Base-by-base conservation (phyloP, 129 eudicot species). In the Chrysanthemum makinoi region DNA sequence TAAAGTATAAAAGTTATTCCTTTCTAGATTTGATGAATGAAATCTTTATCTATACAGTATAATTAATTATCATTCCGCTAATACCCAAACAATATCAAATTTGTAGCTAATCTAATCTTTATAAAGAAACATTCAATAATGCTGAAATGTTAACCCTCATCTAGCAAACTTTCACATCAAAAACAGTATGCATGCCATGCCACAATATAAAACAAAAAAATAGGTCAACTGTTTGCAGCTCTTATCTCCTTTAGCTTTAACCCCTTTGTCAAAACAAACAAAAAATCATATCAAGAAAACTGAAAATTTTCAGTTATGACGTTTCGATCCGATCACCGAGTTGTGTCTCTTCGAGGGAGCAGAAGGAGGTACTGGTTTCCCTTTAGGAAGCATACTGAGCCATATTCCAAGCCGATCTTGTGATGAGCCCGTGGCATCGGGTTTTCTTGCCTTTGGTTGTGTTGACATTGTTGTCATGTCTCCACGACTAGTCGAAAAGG, bases 321-420 rank as follows among this genome's bases (percentile, higher is more conserved):
- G 84, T 8, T 65, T 50, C 12, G 77, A 72, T 56, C 8, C 63
- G 68, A 70, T 76, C 70, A 76, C 33, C 5, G 86, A 84, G 68
- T 89, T 89, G 75, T 89, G 96, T 53, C 93, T 72, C 64, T 84
- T 81, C 44, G 96, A 89, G 12, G 96, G 96, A 71, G 82, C 93
- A 43, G 96, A 89, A 48, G 88, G 88, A 11, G 96, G 77, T n/a
- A 81, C 56, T 3, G 77, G 83, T 2, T n/a, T 30, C 30, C 90
- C 90, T 83, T 85, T 89, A 8, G 96, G 93, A 7, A 86, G 72
- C 73, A 60, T 66, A n/a, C 69, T 83, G 44, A 80, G 77, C 4
- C 77, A 74, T 48, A 81, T 52, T 1, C 75, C 75, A 46, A 61
- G 71, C 22, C 28, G 70, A 67, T 16, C 35, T 74, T 57, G 74